Evolutionary conservation across 345 rosid genomes (phyloP), one percentile per base, ranked within the genome.

Genomic region (Erodium maritimum): DNA sequence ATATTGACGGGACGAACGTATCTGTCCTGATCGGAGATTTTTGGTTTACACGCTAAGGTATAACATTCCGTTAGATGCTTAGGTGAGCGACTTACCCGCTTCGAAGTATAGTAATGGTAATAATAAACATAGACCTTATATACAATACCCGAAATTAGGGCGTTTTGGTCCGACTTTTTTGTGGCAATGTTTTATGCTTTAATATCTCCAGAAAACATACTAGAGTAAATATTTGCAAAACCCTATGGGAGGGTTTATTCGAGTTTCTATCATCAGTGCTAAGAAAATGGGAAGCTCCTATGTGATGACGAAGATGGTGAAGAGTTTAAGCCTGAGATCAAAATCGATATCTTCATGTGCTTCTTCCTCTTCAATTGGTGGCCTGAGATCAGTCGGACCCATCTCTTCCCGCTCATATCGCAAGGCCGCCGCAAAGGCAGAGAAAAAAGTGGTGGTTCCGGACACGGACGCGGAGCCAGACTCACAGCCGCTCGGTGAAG

Each of bases 401-500:
- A 52, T 13, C 57, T 48, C 19, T 57, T 34, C 20, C 29, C 52
- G 11, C 17, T 22, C 42, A 4, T 25, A 22, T 25, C 23, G 17
- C 54, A 51, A 51, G 19, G 19, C 19, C 54, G 17, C 54, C 33
- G 21, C 45, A 23, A 19, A 61, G 54, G 1, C 1, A 52, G 65
- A 57, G 20, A 50, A n/a, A n/a, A n/a, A n/a, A 51, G 54, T n/a
- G 7, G 54, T 51, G 19, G 54, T n/a, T 17, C 54, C 65, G 9
- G 68, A 50, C 19, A 33, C 52, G 20, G 25, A 45, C 33, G 17
- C 13, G 46, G 56, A 12, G 63, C 17, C 48, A 67, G 17, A 18
- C 19, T 10, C 37, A 60, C 19, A 19, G 57, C 24, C 17, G 23
- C 59, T 21, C 37, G 63, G 66, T 51, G 80, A 72, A 21, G 70